phyloP scores from a whole-genome alignment of 2,329 filamentous ascomycete genomes.

The Hymenoscyphus fructigenus region DNA sequence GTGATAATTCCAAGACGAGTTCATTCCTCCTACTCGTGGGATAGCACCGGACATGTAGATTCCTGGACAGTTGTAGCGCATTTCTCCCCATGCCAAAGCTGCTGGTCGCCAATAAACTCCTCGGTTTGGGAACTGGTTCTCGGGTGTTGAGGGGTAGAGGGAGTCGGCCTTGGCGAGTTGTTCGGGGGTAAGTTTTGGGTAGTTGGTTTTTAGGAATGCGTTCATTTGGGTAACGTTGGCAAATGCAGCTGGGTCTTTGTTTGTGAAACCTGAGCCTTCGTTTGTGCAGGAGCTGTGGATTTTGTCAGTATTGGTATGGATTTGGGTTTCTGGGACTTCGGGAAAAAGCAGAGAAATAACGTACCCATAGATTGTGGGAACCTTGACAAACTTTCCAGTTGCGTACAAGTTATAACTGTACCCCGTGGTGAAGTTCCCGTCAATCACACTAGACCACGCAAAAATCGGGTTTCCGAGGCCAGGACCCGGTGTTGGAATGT shows the following conservation, averaged over 20 bases:
- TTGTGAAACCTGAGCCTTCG: conserved; percentile 62
- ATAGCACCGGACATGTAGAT: conserved; percentile 46
- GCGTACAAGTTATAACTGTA: conserved; percentile 50
- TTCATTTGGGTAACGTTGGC: conserved; percentile 49
- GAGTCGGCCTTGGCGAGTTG: conserved; percentile 53
- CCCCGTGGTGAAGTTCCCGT: conserved; percentile 51
- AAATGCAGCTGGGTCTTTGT: conserved; percentile 44
- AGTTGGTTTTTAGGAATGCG: conserved; percentile 57
- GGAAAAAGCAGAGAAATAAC: neutral
- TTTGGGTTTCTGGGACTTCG: neutral
- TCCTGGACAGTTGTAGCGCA: conserved; percentile 64
- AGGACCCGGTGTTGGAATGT: conserved; percentile 40
- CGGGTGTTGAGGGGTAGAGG: conserved; percentile 51
- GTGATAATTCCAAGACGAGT: conserved; percentile 63
- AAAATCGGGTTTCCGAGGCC: conserved; percentile 43
- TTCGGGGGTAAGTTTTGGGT: conserved; percentile 50
- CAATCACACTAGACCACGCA: conserved; percentile 55
- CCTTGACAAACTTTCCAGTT: conserved; percentile 50
- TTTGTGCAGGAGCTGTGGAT: conserved; percentile 54
- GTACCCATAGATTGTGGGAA: conserved; percentile 51
- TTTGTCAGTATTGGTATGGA: neutral
- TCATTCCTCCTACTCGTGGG: conserved; percentile 37
- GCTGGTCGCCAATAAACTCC: conserved; percentile 59
- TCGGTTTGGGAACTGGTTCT: conserved; percentile 43
- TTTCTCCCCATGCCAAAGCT: conserved; percentile 60